Base-by-base conservation (phyloP, 139 green algal species). In the Microglena sp. region DNA sequence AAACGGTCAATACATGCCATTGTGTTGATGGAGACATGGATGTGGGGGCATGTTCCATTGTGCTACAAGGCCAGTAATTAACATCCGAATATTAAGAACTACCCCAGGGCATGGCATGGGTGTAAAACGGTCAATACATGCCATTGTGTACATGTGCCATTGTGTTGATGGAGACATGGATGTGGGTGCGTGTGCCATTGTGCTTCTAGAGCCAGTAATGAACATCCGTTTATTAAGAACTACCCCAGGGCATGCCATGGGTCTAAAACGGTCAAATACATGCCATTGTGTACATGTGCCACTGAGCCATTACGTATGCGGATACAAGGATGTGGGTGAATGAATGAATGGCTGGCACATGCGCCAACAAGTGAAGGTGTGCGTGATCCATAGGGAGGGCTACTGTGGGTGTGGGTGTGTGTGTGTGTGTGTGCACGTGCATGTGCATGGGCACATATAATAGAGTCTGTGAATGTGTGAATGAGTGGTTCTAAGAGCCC, bases 121-220 rank as follows among this genome's bases (percentile, higher is more conserved):
- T 70, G 24, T 89, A 84, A 45, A n/a, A 73, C n/a, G n/a, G n/a
- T n/a, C n/a, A n/a, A n/a, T n/a, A n/a, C n/a, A n/a, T n/a, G n/a
- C n/a, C n/a, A n/a, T n/a, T n/a, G n/a, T n/a, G n/a, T n/a, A 4
- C 67, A 77, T 64, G 82, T 84, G 32, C 21, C 15, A 32, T 18
- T 30, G 24, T 33, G 24, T 60, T 18, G 21, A 24, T 50, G 11
- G 40, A n/a, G n/a, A n/a, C 40, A 50, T 50, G 40, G 11, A 18
- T 50, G 40, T 18, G 40, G 11, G 40, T 50, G 40, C 18, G 40
- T 50, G 40, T 18, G 18, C 40, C 15, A 24, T 18, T 50, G 40
- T 50, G 40, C 40, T 24, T 50, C 15, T 50, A 50, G 15, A 35
- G 28, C 35, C 18, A 5, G 22, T 44, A 27, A 62, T 29, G 40